These are phyloP conservation scores for Naganishia vaughanmartiniae DNA, from an alignment of 768 basidiomycete species.

Conservation along the genomic window DNA sequence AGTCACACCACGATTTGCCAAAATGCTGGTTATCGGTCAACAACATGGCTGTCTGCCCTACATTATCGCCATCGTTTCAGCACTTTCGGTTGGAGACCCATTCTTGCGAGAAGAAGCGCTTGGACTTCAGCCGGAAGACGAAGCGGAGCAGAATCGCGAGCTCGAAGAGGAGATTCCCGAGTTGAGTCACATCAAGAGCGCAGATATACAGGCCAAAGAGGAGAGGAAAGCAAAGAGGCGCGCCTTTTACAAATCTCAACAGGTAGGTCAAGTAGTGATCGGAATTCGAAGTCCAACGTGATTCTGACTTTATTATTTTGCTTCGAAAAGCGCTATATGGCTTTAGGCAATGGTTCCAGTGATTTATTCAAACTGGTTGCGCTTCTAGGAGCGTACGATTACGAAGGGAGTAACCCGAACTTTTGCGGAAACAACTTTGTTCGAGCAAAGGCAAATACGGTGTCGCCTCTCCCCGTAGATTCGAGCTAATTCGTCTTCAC, in stretches of 20 bases:
- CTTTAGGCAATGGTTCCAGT: slow-evolving; percentile 74
- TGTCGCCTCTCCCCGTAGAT: background rate
- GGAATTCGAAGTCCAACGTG: background rate
- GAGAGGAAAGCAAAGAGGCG: slow-evolving; percentile 64
- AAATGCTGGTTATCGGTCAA: slow-evolving; percentile 81
- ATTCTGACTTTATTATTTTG: background rate
- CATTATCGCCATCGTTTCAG: slow-evolving; percentile 83
- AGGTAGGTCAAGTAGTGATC: slow-evolving; percentile 57
- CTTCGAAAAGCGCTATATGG: slow-evolving; percentile 65
- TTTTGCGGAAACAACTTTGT: slow-evolving; percentile 92
- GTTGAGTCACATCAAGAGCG: slow-evolving; percentile 54
- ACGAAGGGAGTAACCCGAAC: slow-evolving; percentile 70
- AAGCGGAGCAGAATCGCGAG: slow-evolving; percentile 54
- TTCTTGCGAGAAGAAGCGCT: slow-evolving; percentile 76
- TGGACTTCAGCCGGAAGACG: slow-evolving; percentile 53
- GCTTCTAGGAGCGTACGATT: slow-evolving; percentile 95
- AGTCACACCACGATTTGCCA: slow-evolving; percentile 86
- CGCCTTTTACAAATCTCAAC: slow-evolving; percentile 77
- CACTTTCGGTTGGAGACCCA: slow-evolving; percentile 89
- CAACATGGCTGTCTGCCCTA: slow-evolving; percentile 91
- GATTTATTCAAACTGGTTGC: slow-evolving; percentile 85
- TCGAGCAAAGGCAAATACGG: slow-evolving; percentile 67
- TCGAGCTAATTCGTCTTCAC: background rate
- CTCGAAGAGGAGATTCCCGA: slow-evolving; percentile 55
- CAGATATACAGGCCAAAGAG: slow-evolving; percentile 53